Evolutionary conservation across 2,329 filamentous ascomycete species (phyloP).

Genomic region (Aspergillus sp.): DNA sequence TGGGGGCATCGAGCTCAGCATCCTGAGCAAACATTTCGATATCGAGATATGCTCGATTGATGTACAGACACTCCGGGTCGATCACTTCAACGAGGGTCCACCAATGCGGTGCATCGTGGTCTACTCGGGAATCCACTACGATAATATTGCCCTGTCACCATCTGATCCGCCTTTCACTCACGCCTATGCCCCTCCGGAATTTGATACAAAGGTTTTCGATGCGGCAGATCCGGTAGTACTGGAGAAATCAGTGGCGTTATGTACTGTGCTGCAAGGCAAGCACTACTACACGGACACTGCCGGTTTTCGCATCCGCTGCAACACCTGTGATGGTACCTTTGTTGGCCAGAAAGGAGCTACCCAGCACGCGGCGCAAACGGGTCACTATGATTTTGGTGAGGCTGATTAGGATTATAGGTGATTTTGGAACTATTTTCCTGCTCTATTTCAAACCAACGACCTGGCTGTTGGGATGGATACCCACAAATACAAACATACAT

Average conservation of each 20-base stretch:
- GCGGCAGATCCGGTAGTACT: constrained; percentile 51
- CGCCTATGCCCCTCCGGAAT: constrained; percentile 61
- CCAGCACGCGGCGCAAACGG: constrained; percentile 42
- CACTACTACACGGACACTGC: constrained; percentile 89
- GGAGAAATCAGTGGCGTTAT: constrained; percentile 60
- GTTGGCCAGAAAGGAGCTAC: constrained; percentile 44
- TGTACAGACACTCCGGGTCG: constrained; percentile 63
- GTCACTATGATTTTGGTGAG: constrained; percentile 48
- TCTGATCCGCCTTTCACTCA: constrained; percentile 53
- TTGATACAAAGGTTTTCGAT: constrained; percentile 74
- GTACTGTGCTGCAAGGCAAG: constrained; percentile 60
- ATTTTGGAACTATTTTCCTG: too few relatives aligned
- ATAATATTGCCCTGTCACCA: constrained; percentile 73
- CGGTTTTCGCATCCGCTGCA: constrained; percentile 73
- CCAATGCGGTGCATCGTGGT: constrained; percentile 70
- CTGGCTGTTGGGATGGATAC: too few relatives aligned
- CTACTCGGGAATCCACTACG: constrained; percentile 92
- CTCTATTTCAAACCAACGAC: too few relatives aligned
- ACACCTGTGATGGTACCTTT: constrained; percentile 46
- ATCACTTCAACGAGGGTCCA: constrained; percentile 73
- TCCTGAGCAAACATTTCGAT: constrained; percentile 77
- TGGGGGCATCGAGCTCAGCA: constrained; percentile 82
- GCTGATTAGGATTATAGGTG: constrained; percentile 21
- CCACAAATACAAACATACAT: too few relatives aligned
- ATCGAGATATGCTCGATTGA: constrained; percentile 83